Conservation (phyloP, 129 eudicot species). For the Ambrosia trifida region DNA sequence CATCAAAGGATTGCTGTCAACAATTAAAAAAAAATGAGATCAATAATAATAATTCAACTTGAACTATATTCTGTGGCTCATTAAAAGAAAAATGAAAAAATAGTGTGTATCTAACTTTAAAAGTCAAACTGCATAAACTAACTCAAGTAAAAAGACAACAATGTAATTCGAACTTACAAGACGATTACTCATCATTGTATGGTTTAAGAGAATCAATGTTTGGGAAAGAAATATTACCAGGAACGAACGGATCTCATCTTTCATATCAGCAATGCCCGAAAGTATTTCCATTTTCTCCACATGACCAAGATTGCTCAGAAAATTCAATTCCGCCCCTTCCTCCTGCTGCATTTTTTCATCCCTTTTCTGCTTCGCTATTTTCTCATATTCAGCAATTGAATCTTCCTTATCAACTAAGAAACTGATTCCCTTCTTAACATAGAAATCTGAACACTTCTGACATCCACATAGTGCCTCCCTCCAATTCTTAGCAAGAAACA, state of each 20-base stretch:
- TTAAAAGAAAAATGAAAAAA: not conserved
- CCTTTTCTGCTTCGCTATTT: conserved; percentile 67
- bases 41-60: not conserved
- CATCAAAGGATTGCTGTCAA: conserved; percentile 65
- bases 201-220: not conserved
- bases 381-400: conserved; percentile 91
- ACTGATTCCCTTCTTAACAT: conserved; percentile 55
- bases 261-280: conserved; percentile 88
- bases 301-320: conserved; percentile 73
- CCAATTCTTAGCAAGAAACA: conserved; percentile 87
- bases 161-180: not conserved
- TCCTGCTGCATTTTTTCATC: conserved; percentile 72
- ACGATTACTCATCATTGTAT: not conserved
- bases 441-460: conserved; percentile 56
- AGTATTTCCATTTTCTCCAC: conserved; percentile 83
- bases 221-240: conserved; percentile 44
- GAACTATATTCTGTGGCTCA: not conserved
- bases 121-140: not conserved
- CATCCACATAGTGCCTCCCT: conserved; percentile 82
- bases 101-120: not conserved
- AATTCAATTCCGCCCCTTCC: conserved; percentile 59
- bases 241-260: conserved; percentile 63
- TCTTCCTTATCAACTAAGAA: conserved; percentile 83
- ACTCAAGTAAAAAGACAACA: not conserved
- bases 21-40: conserved; percentile 5